Percentiles rank a stretch among this genome's conserved stretches.
Evolutionary conservation across 169 alveolate genomes (phyloP).

Genomic region (Theileria parva): DNA sequence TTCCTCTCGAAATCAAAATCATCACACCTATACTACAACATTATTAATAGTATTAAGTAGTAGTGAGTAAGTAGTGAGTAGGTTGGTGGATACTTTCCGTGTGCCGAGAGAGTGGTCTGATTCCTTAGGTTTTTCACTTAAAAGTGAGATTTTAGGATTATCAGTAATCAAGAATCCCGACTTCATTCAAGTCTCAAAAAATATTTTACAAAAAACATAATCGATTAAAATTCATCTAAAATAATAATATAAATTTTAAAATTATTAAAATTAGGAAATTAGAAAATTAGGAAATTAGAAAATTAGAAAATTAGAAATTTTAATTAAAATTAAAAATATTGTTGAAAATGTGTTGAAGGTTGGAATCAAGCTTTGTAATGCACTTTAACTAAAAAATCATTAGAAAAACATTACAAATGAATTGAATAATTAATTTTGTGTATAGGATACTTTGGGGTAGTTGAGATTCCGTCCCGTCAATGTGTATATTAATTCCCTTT

Average conservation of each 20-base stretch:
- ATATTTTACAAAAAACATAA: background rate
- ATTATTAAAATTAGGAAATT: background rate
- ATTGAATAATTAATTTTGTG: background rate
- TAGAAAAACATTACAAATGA: too few species aligned
- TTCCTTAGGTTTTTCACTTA: constrained; percentile 15
- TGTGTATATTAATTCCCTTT: constrained; percentile 60
- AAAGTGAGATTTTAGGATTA: constrained; percentile 48
- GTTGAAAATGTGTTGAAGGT: background rate
- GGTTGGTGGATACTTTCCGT: constrained; percentile 35
- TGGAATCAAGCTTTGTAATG: constrained; percentile 33
- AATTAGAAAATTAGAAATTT: background rate
- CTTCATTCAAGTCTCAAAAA: constrained; percentile 19
- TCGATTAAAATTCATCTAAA: background rate
- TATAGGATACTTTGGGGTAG: constrained; percentile 26
- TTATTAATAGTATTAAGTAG: too few species aligned
- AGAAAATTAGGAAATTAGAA: background rate
- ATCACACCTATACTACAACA: constrained; percentile 61
- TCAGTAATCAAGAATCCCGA: constrained; percentile 46
- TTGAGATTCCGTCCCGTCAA: constrained; percentile 34
- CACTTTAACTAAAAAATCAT: constrained; percentile 36
- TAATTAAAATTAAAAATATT: background rate
- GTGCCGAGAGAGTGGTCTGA: constrained; percentile 25
- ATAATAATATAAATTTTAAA: background rate
- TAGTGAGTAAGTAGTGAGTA: background rate
- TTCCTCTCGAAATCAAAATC: constrained; percentile 77